Evolutionary conservation across 2,329 filamentous ascomycete species (phyloP), one percentile per base, ranked within the genome.

Genomic region (Geosmithia morbida): DNA sequence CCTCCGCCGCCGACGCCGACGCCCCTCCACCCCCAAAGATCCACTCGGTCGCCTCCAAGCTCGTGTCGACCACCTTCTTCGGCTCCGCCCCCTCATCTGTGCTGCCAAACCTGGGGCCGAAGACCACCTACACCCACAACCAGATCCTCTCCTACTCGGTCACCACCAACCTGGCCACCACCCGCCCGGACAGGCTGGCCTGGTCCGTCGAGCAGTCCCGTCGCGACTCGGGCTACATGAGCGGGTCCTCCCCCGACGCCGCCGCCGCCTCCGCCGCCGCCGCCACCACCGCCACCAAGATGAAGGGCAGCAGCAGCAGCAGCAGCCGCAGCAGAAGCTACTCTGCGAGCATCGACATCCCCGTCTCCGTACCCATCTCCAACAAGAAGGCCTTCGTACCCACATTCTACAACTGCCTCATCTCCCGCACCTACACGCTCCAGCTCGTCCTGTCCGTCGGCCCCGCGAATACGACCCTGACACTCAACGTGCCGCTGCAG

Each of bases 331-430:
- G 67, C 46, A 50, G 68, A 51, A 59, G 57, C 50, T 65, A 75
- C 55, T 61, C 62, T 1, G 58, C 72, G 1, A 59, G 59, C 4
- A 51, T 79, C 10, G 59, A 66, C 41, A 56, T 79, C 1, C 73
- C 74, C 1, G 61, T 79, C 49, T 56, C 59, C 16, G 57, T 79
- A 30, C 71, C 74, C 3, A 57, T 61, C 8, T 56, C 60, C 26
- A 69, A 67, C 58, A 70, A 66, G 55, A 74, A 70, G 57, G 63
- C 68, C 8, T 74, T 77, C 52, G 51, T 78, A 19, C 75, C 75
- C 0, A 73, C 72, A 5, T 79, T 79, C 55, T 72, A 78, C 61
- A 72, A 70, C 8, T 79, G 75, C 62, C 69, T 79, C 57, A 62
- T 67, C 39, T 73, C 72, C 7, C 70, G 75, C 22, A 67, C 69